phyloP scores from a whole-genome alignment of 805 yeast genomes.

The Candida nemodendra region DNA sequence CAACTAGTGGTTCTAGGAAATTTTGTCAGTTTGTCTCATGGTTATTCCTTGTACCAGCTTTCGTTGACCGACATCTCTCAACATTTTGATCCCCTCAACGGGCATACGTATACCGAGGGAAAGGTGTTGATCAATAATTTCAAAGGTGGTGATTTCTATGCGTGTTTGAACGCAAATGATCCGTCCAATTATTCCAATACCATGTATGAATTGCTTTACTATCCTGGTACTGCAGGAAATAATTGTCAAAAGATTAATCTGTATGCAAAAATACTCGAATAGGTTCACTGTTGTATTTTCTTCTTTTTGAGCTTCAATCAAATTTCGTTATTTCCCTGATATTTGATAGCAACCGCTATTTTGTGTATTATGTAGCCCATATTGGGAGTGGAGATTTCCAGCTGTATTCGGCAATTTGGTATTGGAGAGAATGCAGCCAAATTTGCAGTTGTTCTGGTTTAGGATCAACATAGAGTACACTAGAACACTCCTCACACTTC shows the following conservation, averaged over 20 bases:
- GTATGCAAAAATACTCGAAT: constrained; percentile 7
- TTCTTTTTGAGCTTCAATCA: too few species aligned
- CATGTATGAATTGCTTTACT: constrained; percentile 27
- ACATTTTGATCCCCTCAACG: constrained; percentile 1
- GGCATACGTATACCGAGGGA: constrained; percentile 12
- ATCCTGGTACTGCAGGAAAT: constrained; percentile 7
- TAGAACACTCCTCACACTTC: constrained; percentile 34
- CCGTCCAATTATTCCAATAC: constrained; percentile 37
- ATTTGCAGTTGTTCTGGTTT: constrained; percentile 32
- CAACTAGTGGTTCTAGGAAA: constrained; percentile 13
- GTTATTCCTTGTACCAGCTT: constrained; percentile 8
- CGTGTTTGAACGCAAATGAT: constrained; percentile 39
- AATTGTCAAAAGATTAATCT: constrained; percentile 10
- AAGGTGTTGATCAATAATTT: constrained; percentile 9
- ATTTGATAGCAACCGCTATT: too few species aligned
- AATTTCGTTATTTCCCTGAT: too few species aligned
- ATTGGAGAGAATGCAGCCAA: constrained; percentile 46
- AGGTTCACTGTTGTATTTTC: too few species aligned
- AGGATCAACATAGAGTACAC: constrained; percentile 28
- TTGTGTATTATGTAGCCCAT: constrained; percentile 7
- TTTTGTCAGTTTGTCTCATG: constrained; percentile 11
- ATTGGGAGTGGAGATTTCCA: constrained; percentile 3
- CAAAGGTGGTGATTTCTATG: constrained; percentile 30
- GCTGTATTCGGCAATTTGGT: constrained; percentile 26
- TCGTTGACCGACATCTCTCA: constrained; percentile 4